Percentiles rank a stretch among this genome's conserved stretches.
Conservation (phyloP, 805 yeast genomes). For the Schwanniomyces sp. region DNA sequence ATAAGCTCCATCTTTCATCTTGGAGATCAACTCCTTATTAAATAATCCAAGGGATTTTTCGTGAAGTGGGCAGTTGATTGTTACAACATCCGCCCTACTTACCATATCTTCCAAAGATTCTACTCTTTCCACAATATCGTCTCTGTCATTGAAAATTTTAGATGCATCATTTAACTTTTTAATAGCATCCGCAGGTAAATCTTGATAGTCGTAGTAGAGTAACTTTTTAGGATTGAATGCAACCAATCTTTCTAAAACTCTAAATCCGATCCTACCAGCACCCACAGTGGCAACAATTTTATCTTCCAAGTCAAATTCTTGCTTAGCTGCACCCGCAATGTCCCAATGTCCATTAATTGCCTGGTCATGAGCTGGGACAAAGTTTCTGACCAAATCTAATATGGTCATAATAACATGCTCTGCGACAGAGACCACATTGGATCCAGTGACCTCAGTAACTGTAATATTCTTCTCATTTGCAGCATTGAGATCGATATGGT, state of each 20-base stretch:
- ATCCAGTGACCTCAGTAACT: slow-evolving; percentile 80
- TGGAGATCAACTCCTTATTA: slow-evolving; percentile 62
- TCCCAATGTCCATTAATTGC: slow-evolving; percentile 66
- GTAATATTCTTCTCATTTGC: slow-evolving; percentile 63
- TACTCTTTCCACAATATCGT: slow-evolving; percentile 56
- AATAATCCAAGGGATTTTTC: slow-evolving; percentile 66
- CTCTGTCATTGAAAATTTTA: slow-evolving; percentile 45
- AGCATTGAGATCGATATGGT: slow-evolving; percentile 72
- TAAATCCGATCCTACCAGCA: slow-evolving; percentile 78
- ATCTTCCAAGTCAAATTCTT: slow-evolving; percentile 72
- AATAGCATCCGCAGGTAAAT: slow-evolving; percentile 53
- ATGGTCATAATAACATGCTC: slow-evolving; percentile 80
- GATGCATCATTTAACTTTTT: slow-evolving; percentile 37
- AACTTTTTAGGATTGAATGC: slow-evolving; percentile 76
- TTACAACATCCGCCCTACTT: slow-evolving; percentile 66
- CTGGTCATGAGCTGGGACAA: slow-evolving; percentile 75
- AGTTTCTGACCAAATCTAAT: slow-evolving; percentile 69
- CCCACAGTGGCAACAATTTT: slow-evolving; percentile 81
- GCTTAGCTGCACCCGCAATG: slow-evolving; percentile 73
- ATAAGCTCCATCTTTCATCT: slow-evolving; percentile 74
- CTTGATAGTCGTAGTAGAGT: slow-evolving; percentile 74
- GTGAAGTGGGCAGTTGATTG: slow-evolving; percentile 77
- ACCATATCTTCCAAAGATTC: slow-evolving; percentile 65
- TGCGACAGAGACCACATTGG: slow-evolving; percentile 78
- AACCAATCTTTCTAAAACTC: slow-evolving; percentile 67